Conservation (phyloP, 2,329 filamentous ascomycete genomes). For the Colletotrichum sp. region DNA sequence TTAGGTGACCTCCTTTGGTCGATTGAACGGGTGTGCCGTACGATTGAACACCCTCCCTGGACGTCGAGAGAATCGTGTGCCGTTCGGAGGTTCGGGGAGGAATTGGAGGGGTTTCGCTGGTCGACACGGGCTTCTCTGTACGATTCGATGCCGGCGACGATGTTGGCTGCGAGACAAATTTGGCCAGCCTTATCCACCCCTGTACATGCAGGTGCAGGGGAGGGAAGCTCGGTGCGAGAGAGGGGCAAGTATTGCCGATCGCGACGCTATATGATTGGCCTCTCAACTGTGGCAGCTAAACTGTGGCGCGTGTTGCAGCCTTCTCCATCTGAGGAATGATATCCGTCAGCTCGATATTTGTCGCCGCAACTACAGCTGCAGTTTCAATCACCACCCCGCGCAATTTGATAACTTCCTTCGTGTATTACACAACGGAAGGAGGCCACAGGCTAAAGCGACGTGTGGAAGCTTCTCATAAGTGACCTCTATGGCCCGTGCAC, state of each 20-base stretch:
- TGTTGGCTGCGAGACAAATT: conserved; percentile 17
- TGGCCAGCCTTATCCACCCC: conserved; percentile 13
- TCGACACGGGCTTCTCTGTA: not conserved
- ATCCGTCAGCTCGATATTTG: not conserved
- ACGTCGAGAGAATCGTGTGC: not conserved
- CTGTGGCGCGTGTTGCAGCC: conserved; percentile 9
- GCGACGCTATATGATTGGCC: not conserved
- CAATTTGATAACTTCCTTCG: not conserved
- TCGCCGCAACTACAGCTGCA: not conserved
- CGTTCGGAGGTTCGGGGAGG: not conserved
- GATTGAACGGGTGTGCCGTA: not conserved
- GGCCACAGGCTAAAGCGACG: not conserved
- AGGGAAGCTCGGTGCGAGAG: not conserved
- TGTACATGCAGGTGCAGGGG: conserved; percentile 18
- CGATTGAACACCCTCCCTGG: not conserved
- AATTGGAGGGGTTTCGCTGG: not conserved
- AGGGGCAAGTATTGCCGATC: conserved; percentile 7
- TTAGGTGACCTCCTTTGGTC: not conserved
- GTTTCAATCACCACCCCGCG: not conserved
- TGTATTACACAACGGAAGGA: not conserved
- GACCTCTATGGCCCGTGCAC: not conserved
- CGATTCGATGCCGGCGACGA: not conserved
- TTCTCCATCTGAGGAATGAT: not conserved
- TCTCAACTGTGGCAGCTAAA: not conserved
- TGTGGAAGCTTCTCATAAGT: not conserved